These are phyloP conservation scores for Hirsutella minnesotensis DNA, from an alignment of 2,329 filamentous ascomycete genomes.

Conservation along the genomic window DNA sequence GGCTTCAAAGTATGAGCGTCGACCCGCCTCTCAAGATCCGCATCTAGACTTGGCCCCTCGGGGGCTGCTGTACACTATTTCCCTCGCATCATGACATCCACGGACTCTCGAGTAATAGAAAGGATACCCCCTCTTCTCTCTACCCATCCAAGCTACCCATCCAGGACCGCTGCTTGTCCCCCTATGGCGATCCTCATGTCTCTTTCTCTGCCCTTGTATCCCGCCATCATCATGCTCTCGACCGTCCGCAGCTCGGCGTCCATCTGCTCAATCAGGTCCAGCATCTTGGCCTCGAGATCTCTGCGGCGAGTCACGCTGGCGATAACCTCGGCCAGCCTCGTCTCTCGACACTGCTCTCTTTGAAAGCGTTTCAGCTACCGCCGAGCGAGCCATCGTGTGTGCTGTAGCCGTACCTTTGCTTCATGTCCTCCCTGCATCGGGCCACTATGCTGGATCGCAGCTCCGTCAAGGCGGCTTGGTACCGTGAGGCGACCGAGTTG, in stretches of 20 bases:
- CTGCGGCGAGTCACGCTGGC: constrained; percentile 12
- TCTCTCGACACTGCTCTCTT: neutral
- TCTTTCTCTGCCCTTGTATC: constrained; percentile 14
- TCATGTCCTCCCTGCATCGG: constrained; percentile 12
- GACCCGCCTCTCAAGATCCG: too few species aligned
- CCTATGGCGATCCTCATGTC: constrained; percentile 9
- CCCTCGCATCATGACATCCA: constrained; percentile 5
- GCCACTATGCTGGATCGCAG: constrained; percentile 11
- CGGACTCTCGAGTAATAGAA: constrained; percentile 4
- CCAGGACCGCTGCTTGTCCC: neutral
- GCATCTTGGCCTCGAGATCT: constrained; percentile 16
- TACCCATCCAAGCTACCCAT: neutral
- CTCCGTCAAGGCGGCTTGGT: constrained; percentile 12
- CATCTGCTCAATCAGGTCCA: constrained; percentile 10
- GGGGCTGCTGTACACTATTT: neutral
- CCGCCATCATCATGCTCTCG: constrained; percentile 18
- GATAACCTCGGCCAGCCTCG: constrained; percentile 27
- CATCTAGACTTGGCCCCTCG: neutral
- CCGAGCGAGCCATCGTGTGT: neutral
- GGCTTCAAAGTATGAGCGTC: constrained; percentile 59
- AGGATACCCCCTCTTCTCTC: neutral
- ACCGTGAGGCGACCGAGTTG: constrained; percentile 11
- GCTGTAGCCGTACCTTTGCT: constrained; percentile 1
- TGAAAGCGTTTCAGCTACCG: neutral
- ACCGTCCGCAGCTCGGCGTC: constrained; percentile 9